Conservation (phyloP, 2,329 filamentous ascomycete genomes). For the Raffaelea albimanens region DNA sequence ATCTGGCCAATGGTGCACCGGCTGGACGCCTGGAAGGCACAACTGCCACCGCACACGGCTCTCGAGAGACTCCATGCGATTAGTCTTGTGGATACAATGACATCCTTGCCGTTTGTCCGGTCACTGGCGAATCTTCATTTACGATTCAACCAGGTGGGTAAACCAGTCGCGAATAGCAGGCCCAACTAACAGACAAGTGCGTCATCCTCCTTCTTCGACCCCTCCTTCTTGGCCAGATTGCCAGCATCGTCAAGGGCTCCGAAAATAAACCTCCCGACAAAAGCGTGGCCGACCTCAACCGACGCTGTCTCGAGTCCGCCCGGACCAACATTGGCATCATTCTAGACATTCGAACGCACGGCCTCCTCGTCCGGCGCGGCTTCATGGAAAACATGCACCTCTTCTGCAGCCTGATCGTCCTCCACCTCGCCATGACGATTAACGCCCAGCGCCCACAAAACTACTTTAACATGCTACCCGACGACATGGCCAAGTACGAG, state of each 20-base stretch:
- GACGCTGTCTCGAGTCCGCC: neutral
- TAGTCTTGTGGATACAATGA: neutral
- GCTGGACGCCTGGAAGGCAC: neutral
- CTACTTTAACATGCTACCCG: neutral
- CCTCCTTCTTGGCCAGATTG: slow-evolving; percentile 3
- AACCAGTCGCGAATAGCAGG: no score
- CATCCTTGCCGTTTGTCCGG: neutral
- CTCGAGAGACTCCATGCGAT: neutral
- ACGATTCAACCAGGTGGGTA: slow-evolving; percentile 5
- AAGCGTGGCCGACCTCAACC: neutral
- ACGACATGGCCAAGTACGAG: neutral
- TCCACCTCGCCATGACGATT: slow-evolving; percentile 3
- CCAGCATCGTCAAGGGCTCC: neutral
- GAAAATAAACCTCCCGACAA: no score
- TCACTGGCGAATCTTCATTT: slow-evolving; percentile 3
- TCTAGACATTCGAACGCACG: neutral
- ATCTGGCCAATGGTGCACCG: neutral
- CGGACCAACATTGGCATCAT: slow-evolving; percentile 1
- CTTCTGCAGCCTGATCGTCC: slow-evolving; percentile 3
- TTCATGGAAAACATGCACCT: slow-evolving; percentile 8
- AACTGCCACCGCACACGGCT: neutral
- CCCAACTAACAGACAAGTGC: neutral
- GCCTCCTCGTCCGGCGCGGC: neutral
- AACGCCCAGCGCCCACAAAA: neutral
- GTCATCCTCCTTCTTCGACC: slow-evolving; percentile 5